phyloP scores from a whole-genome alignment of 1,284 basidiomycete genomes.

The Sanguinoderma infundibulare region DNA sequence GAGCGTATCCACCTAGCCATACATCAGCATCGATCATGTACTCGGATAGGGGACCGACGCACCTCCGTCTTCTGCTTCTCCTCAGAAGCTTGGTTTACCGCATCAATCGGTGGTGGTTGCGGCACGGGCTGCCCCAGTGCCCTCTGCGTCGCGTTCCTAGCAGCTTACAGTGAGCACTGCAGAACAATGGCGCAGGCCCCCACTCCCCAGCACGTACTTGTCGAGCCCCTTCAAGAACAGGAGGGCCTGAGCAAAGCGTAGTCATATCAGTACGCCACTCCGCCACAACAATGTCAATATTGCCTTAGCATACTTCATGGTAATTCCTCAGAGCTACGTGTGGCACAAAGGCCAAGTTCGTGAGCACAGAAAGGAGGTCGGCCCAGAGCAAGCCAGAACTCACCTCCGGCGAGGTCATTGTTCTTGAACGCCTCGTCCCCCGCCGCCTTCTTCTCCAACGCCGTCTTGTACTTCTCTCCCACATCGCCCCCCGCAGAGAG shows the following conservation, averaged over 20 bases:
- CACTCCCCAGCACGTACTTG: constrained; percentile 52
- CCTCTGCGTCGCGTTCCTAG: constrained; percentile 30
- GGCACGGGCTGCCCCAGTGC: constrained; percentile 23
- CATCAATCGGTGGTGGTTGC: constrained; percentile 22
- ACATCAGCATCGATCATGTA: not conserved
- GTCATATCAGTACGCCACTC: constrained; percentile 2
- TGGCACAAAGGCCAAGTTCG: not conserved
- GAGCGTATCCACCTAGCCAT: constrained; percentile 64
- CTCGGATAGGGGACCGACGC: not conserved
- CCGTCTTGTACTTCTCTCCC: constrained; percentile 58
- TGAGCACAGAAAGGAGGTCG: not conserved
- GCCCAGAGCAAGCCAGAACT: not conserved
- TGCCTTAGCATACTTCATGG: constrained; percentile 54
- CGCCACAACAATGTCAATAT: not conserved
- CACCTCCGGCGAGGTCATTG: constrained; percentile 66
- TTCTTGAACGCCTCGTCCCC: constrained; percentile 78
- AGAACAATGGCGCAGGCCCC: not conserved
- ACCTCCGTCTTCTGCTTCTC: constrained; percentile 43
- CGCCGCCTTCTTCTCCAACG: constrained; percentile 71
- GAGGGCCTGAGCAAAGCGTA: constrained; percentile 45
- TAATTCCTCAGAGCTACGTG: constrained; percentile 62
- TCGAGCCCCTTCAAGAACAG: constrained; percentile 74
- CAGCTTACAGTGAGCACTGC: not conserved
- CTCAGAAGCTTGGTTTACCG: constrained; percentile 28
- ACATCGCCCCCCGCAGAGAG: constrained; percentile 31